Evolutionary conservation across 441 rosid genomes (phyloP), one percentile per base, ranked within the genome.

Genomic region (Brassica balearica): DNA sequence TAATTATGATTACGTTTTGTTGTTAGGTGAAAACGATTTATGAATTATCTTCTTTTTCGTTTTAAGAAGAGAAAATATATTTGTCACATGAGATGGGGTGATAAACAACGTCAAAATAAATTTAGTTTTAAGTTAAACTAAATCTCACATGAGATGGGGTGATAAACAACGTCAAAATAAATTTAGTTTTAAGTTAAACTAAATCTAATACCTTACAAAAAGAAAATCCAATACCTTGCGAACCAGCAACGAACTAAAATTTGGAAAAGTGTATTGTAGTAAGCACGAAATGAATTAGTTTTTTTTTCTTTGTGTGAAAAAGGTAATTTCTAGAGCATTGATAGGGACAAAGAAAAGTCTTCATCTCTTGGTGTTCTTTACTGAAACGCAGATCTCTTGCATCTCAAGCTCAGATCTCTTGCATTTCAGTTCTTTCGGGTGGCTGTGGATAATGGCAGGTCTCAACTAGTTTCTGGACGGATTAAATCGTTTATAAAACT

Each of bases 1-100:
- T 46, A 14, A 15, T 23, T 51, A 51, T 51, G 56, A 51, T 51
- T 51, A 51, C 19, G 56, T 51, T n/a, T 51, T 51, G 56, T 51
- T 51, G 19, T 51, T 51, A 1, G 56, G 56, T 51, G 56, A 51
- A 51, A 51, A n/a, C 56, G 56, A 51, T 51, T n/a, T 51, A 51
- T 5, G 17, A 51, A 51, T n/a, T 51, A 12, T 48, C 55, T 48
- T 48, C 55, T 48, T 48, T 5, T 12, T 48, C 14, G 34, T 29
- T 29, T 51, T 1, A 51, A 51, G 19, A 1, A 51, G 56, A 51
- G 12, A 43, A 58, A 61, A 61, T 61, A 5, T 41, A 72, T 5
- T 23, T 25, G 43, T 23, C 58, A 72, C 68, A 17, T 71, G 67
- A 58, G n/a, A 7, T 55, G 60, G 23, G 60, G 60, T 55, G 11